phyloP scores from a whole-genome alignment of 2,329 filamentous ascomycete species.

The Nectriaceae sp. region DNA sequence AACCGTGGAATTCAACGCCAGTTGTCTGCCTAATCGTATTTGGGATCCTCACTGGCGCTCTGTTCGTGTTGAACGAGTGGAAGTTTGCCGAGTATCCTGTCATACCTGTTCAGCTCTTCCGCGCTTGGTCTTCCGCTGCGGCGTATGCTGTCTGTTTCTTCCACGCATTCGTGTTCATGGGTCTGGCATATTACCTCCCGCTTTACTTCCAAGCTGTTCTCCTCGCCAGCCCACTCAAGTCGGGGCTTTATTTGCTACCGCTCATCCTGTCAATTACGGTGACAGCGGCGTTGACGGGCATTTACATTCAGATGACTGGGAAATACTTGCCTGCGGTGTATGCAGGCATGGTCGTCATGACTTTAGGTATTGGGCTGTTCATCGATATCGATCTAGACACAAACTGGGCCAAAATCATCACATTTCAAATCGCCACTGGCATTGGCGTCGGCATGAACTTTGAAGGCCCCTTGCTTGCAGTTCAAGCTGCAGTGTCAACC shows the following conservation, averaged over 20 bases:
- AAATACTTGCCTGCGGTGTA: constrained; percentile 59
- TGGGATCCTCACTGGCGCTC: constrained; percentile 47
- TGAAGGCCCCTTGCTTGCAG: constrained; percentile 61
- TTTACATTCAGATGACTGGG: constrained; percentile 54
- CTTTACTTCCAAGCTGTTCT: constrained; percentile 73
- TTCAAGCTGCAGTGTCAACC: constrained; percentile 63
- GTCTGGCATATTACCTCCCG: constrained; percentile 69
- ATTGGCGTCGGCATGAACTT: constrained; percentile 64
- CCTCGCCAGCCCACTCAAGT: constrained; percentile 60
- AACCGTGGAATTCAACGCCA: constrained; percentile 62
- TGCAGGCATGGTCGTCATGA: constrained; percentile 54
- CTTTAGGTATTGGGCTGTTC: constrained; percentile 59
- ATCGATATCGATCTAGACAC: constrained; percentile 55
- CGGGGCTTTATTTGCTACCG: constrained; percentile 63
- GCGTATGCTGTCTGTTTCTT: constrained; percentile 49
- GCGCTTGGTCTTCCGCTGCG: constrained; percentile 55
- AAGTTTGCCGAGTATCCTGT: constrained; percentile 65
- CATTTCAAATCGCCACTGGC: constrained; percentile 62
- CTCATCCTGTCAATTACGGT: constrained; percentile 53
- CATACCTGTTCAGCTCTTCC: constrained; percentile 67
- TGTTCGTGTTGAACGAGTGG: constrained; percentile 64
- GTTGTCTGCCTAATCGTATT: constrained; percentile 66
- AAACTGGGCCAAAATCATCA: constrained; percentile 48
- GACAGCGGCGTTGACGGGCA: constrained; percentile 43
- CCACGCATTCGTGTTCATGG: constrained; percentile 62